Evolutionary conservation across 805 yeast genomes (phyloP).

Genomic region (Metschnikowia dekortorum): DNA sequence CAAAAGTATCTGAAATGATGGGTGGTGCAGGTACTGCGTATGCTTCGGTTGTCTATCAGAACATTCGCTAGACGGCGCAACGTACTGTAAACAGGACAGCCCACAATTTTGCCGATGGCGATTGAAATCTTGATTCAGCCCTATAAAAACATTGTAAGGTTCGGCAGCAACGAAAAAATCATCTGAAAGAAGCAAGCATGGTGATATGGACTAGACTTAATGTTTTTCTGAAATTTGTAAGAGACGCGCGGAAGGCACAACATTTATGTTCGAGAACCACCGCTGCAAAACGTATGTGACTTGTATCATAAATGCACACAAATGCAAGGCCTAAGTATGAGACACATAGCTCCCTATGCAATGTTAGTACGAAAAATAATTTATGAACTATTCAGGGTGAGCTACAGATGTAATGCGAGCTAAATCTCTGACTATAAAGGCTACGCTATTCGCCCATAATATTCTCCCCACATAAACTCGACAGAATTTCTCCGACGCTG

Average conservation of each 20-base stretch:
- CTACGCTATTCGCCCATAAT: too few species aligned
- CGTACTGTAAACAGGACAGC: neutral
- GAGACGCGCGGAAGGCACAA: neutral
- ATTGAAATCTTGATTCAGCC: neutral
- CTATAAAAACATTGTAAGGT: neutral
- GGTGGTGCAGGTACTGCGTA: conserved; percentile 1
- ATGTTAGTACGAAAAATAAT: too few species aligned
- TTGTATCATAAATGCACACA: neutral
- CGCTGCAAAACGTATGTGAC: neutral
- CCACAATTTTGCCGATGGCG: neutral
- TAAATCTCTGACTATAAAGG: too few species aligned
- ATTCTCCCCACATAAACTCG: too few species aligned
- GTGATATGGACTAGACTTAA: too few species aligned
- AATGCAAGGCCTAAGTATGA: neutral
- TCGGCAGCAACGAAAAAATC: too few species aligned
- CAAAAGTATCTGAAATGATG: conserved; percentile 1
- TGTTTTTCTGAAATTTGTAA: neutral
- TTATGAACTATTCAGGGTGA: too few species aligned
- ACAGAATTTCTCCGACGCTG: too few species aligned
- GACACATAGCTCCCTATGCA: neutral
- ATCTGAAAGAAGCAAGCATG: too few species aligned
- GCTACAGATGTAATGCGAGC: neutral
- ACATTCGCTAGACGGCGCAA: neutral
- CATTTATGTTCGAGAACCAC: neutral
- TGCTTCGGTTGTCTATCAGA: conserved; percentile 1